Evolutionary conservation across 2,329 filamentous ascomycete genomes (phyloP), one percentile per base, ranked within the genome.

Genomic region (Cladorrhinum sp.): DNA sequence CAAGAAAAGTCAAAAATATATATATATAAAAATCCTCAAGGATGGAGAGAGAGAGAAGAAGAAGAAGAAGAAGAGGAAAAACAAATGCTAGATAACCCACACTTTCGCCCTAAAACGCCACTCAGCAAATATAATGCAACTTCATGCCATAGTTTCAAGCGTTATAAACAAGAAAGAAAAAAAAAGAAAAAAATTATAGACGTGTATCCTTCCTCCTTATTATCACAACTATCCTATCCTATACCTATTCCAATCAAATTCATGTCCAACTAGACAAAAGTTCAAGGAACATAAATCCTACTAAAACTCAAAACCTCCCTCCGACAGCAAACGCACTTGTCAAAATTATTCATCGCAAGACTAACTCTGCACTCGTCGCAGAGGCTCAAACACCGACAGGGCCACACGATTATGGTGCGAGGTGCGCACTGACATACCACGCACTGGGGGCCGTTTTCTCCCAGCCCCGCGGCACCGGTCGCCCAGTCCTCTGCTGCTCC

Each of bases 321-420:
- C 55, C 95, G 84, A 74, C 95, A 98, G 70, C 93, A 98, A 41
- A 98, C 93, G 72, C 95, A 99, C 71, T 91, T 96, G 65, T 93
- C 91, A 73, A 96, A 98, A 73, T 98, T 98, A 73, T 97, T 96
- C 86, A 96, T 93, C 2, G 95, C 95, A 64, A 98, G 81, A 49
- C 91, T 93, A 36, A 98, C 90, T 29, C 95, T 83, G 72, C 95
- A 98, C 67, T 98, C 95, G 73, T 99, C 95, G 72, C 95, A 98
- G 12, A 98, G 81, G 67, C 91, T 93, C 60, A 99, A 81, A 72
- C 95, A 99, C 2, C 95, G 90, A 73, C 95, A 99, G 0, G 95
- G 95, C 95, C 95, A 98, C 1, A 96, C 89, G 58, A 99, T 90
- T 62, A 98, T 90, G 7, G 91, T 96, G 18, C 95, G 83, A 2